Conservation (phyloP, 306 rosid genomes). For the Cucurbita ficifolia region DNA sequence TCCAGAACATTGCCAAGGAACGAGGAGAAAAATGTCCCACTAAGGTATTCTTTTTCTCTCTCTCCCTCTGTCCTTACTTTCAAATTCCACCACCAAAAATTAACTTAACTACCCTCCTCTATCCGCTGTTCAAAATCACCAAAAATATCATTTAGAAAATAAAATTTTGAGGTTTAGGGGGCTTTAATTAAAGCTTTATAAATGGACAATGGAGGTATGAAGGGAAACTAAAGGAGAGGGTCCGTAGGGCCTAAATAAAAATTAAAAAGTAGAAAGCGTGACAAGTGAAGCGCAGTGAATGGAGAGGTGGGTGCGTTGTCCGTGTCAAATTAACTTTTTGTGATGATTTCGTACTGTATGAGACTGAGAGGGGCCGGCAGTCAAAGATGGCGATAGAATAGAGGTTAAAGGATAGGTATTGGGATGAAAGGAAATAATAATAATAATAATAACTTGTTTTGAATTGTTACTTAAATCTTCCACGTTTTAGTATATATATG, state of each 20-base stretch:
- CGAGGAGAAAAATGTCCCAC: conserved; percentile 98
- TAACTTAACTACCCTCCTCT: not conserved
- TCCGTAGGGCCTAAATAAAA: not conserved
- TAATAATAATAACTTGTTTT: not conserved
- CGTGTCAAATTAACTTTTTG: not conserved
- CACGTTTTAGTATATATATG: not conserved
- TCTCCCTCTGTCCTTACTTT: not conserved
- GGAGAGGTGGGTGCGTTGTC: not conserved
- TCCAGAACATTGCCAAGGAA: conserved; percentile 72
- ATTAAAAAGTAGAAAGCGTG: conserved; percentile 3
- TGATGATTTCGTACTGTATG: conserved; percentile 1
- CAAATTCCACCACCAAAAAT: not conserved
- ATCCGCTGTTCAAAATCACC: not conserved
- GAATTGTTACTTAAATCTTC: not conserved
- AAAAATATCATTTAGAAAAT: not conserved
- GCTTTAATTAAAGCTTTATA: not conserved
- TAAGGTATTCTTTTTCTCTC: conserved; percentile 32
- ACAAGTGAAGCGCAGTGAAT: not conserved
- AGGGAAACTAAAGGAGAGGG: not conserved
- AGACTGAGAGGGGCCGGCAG: conserved; percentile 1
- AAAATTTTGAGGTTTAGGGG: not conserved
- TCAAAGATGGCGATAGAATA: not conserved
- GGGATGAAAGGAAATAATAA: not conserved
- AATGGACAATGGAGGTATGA: not conserved
- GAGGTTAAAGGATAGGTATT: not conserved